These are phyloP conservation scores for Fusarium sp. DNA, from an alignment of 2,329 filamentous ascomycete genomes.

Conservation along the genomic window DNA sequence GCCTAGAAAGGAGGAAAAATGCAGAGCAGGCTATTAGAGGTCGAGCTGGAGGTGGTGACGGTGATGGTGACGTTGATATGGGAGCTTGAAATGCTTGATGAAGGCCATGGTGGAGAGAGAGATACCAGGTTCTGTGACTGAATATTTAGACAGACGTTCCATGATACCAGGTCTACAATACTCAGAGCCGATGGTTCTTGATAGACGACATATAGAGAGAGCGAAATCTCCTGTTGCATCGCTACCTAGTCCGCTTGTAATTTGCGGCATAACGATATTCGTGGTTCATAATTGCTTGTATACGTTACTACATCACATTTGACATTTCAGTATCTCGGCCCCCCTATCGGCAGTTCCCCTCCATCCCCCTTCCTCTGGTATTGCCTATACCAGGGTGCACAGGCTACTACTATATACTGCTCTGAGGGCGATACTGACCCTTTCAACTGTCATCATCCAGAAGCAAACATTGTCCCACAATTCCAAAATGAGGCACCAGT, in stretches of 20 bases:
- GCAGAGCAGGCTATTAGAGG: constrained; percentile 48
- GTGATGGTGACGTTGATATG: constrained; percentile 56
- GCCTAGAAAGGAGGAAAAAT: constrained; percentile 63
- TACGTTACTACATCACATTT: constrained; percentile 29
- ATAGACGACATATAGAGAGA: background rate
- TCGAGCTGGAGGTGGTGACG: constrained; percentile 45
- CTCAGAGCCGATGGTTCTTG: background rate
- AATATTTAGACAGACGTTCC: background rate
- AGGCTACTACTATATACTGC: background rate
- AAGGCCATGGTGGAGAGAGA: background rate
- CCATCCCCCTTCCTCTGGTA: background rate
- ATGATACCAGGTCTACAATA: constrained; percentile 12
- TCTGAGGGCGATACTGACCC: background rate
- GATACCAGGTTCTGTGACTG: constrained; percentile 12
- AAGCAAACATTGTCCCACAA: constrained; percentile 17
- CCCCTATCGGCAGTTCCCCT: background rate
- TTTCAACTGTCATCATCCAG: background rate
- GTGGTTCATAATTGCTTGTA: constrained; percentile 12
- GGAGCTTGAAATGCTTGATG: constrained; percentile 32
- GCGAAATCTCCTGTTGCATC: background rate
- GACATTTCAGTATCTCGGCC: constrained; percentile 4
- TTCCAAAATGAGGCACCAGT: constrained; percentile 16
- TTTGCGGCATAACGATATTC: background rate
- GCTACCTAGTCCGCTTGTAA: background rate
- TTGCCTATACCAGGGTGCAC: background rate